Conservation (phyloP, 23 red algal genomes). For the Cyanidiococcus yangmingshanensis region DNA sequence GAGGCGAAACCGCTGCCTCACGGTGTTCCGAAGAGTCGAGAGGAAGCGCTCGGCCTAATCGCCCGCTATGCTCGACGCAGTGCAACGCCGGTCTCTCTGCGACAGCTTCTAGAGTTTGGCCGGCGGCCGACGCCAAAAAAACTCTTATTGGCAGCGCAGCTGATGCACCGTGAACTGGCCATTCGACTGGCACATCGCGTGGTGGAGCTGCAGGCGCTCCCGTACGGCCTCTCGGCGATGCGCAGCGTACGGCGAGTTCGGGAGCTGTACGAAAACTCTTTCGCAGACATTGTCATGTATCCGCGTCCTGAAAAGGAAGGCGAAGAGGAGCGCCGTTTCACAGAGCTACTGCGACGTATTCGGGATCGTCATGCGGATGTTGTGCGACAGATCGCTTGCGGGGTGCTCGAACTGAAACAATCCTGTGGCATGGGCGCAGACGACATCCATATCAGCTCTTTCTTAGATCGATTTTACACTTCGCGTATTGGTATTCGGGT, state of each 20-base stretch:
- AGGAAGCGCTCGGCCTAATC: slow-evolving; percentile 17
- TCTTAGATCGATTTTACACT: slow-evolving; percentile 93
- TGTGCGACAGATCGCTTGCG: slow-evolving; percentile 71
- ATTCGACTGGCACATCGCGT: slow-evolving; percentile 81
- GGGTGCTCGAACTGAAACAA: slow-evolving; percentile 81
- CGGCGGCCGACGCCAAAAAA: slow-evolving; percentile 26
- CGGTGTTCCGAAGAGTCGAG: not conserved
- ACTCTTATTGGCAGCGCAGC: slow-evolving; percentile 56
- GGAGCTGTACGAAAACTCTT: slow-evolving; percentile 76
- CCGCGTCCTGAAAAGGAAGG: slow-evolving; percentile 28
- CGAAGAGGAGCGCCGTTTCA: slow-evolving; percentile 55
- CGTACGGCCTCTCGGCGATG: slow-evolving; percentile 79
- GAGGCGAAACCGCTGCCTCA: slow-evolving; percentile 3
- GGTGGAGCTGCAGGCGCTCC: slow-evolving; percentile 54
- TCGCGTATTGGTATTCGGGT: slow-evolving; percentile 88
- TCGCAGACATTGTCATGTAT: slow-evolving; percentile 51
- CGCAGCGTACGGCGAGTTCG: slow-evolving; percentile 55
- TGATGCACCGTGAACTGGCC: slow-evolving; percentile 72
- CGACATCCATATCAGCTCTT: slow-evolving; percentile 80
- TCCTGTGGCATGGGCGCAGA: slow-evolving; percentile 42
- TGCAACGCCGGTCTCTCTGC: slow-evolving; percentile 54
- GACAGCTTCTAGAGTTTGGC: slow-evolving; percentile 73
- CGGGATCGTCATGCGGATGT: slow-evolving; percentile 75
- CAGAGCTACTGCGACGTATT: slow-evolving; percentile 56
- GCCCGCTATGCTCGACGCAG: slow-evolving; percentile 17